Percentiles rank a stretch among this genome's conserved stretches.
These are phyloP conservation scores for Vitis cinerea DNA, from an alignment of 164 flowering plant species.

Conservation along the genomic window DNA sequence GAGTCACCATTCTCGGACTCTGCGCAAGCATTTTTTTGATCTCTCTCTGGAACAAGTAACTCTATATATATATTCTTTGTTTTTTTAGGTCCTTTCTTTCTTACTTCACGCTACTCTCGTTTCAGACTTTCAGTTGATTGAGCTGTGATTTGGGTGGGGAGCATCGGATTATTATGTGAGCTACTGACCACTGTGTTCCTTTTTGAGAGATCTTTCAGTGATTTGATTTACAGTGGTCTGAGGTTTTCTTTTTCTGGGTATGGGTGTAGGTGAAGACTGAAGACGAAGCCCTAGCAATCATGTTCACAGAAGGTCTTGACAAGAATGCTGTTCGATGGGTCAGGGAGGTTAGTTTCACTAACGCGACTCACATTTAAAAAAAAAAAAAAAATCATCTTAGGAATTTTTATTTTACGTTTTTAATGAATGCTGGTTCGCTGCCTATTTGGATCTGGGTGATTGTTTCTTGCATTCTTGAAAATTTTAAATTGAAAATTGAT, in stretches of 20 bases:
- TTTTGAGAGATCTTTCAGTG: background rate
- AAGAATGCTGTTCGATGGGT: slow-evolving; percentile 28
- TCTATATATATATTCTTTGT: too few relatives aligned
- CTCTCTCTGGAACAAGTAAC: background rate
- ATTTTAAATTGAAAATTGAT: background rate
- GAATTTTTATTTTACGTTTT: background rate
- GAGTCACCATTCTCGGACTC: background rate
- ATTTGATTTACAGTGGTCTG: background rate
- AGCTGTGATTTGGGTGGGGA: too few relatives aligned
- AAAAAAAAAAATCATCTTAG: background rate
- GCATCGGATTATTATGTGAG: too few relatives aligned
- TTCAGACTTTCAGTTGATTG: too few relatives aligned
- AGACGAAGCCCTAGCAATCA: background rate
- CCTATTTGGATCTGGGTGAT: background rate
- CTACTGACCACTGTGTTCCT: background rate
- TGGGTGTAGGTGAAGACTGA: slow-evolving; percentile 19
- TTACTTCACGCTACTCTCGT: too few relatives aligned
- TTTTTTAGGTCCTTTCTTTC: too few relatives aligned
- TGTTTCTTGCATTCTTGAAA: background rate
- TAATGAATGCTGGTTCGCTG: background rate
- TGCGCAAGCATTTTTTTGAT: background rate
- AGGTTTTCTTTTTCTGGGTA: slow-evolving; percentile 1
- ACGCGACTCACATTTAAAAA: too few relatives aligned
- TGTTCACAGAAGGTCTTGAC: slow-evolving; percentile 37
- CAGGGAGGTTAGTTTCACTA: slow-evolving; percentile 20